phyloP scores from a whole-genome alignment of 2,329 filamentous ascomycete species.

The Colletotrichum spaethianum region DNA sequence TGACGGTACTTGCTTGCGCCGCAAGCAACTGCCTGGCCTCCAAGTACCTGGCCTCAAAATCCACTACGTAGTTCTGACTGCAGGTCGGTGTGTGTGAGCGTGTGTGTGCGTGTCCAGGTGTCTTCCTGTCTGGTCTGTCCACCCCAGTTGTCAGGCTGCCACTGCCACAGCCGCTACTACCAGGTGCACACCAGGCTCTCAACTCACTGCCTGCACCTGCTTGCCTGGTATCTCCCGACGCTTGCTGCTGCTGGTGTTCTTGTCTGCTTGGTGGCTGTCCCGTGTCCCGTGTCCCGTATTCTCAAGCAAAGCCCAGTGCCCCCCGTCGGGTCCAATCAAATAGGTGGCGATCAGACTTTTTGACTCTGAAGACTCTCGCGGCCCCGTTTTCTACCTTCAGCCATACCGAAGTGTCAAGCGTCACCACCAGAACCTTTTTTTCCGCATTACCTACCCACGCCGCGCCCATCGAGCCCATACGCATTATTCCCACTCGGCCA shows the following conservation, averaged over 20 bases:
- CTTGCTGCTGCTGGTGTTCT: conserved; percentile 17
- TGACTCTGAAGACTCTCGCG: conserved; percentile 44
- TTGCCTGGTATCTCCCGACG: background rate
- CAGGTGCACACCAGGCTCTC: conserved; percentile 3
- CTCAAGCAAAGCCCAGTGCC: conserved; percentile 25
- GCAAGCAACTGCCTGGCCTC: background rate
- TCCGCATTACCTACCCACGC: conserved; percentile 35
- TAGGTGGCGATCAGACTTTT: conserved; percentile 53
- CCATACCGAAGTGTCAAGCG: conserved; percentile 39
- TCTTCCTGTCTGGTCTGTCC: background rate
- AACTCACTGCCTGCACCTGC: conserved; percentile 7
- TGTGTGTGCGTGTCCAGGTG: background rate
- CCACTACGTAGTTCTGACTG: conserved; percentile 13
- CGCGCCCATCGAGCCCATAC: conserved; percentile 32
- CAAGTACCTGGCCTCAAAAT: conserved; percentile 20
- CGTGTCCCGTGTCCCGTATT: conserved; percentile 20
- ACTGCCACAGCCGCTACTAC: conserved; percentile 22
- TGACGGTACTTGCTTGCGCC: background rate
- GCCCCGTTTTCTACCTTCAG: conserved; percentile 39
- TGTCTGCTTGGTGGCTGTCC: conserved; percentile 15
- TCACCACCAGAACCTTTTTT: conserved; percentile 37
- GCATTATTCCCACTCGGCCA: conserved; percentile 34
- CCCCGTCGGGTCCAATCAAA: conserved; percentile 52
- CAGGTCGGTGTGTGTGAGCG: background rate
- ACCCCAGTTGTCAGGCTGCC: conserved; percentile 34